Conservation (phyloP, 129 eudicot species). For the Logfia minima region DNA sequence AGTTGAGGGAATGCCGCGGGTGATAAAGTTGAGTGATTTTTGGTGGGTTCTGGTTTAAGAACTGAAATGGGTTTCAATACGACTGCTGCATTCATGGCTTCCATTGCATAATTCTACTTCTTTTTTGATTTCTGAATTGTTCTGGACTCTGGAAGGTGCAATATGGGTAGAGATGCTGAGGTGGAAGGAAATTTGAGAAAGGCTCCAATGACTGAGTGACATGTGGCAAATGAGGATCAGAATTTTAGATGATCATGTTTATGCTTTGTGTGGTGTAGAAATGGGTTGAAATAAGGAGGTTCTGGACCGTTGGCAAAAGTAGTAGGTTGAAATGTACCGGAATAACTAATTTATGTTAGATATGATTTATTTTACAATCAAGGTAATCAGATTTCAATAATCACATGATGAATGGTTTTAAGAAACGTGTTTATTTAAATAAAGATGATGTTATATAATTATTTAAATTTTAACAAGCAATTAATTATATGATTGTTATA, state of each 20-base stretch:
- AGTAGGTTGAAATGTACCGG: too few species aligned
- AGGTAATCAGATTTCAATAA: too few species aligned
- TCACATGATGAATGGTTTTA: too few species aligned
- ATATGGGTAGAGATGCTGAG: conserved; percentile 45
- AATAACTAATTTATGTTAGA: too few species aligned
- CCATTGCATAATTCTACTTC: conserved; percentile 59
- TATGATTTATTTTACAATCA: too few species aligned
- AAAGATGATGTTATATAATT: background rate
- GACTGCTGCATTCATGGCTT: conserved; percentile 71
- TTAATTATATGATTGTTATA: background rate
- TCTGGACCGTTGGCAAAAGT: conserved; percentile 8
- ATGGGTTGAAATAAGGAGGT: conserved; percentile 5
- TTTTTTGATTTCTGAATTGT: background rate
- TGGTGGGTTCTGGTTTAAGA: conserved; percentile 64
- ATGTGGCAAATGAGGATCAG: conserved; percentile 51
- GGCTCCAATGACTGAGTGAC: conserved; percentile 40
- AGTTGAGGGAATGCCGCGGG: conserved; percentile 26
- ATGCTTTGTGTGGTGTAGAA: conserved; percentile 33
- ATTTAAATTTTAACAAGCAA: background rate
- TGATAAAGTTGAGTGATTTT: conserved; percentile 30
- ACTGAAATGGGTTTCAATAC: conserved; percentile 70
- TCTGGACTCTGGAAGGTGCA: conserved; percentile 14
- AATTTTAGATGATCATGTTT: conserved; percentile 43
- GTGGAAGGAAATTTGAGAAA: conserved; percentile 41
- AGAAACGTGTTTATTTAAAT: too few species aligned